These are phyloP conservation scores for Ophiocordyceps camponoti-rufipedis DNA, from an alignment of 2,329 filamentous ascomycete species.

Conservation along the genomic window DNA sequence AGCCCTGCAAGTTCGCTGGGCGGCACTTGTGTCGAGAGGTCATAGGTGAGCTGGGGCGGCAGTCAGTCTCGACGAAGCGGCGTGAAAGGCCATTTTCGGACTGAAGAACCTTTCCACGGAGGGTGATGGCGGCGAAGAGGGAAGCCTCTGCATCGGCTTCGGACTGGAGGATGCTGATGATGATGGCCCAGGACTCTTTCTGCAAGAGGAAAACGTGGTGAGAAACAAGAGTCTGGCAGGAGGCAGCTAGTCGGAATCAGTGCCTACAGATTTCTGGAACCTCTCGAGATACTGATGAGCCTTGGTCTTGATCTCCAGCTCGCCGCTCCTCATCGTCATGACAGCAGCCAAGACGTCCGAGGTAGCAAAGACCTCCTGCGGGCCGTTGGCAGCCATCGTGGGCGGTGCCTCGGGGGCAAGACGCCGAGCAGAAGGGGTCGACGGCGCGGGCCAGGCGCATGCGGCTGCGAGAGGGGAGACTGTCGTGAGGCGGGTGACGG, in stretches of 20 bases:
- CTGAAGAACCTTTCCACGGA: constrained; percentile 75
- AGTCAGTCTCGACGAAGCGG: constrained; percentile 1
- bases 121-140: constrained; percentile 86
- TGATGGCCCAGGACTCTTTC: constrained; percentile 81
- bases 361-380: constrained; percentile 58
- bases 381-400: constrained; percentile 47
- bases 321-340: constrained; percentile 75
- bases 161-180: constrained; percentile 72
- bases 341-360: constrained; percentile 65
- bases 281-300: constrained; percentile 81
- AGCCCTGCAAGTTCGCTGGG: constrained; percentile 55
- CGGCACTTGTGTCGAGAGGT: constrained; percentile 71
- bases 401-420: neutral
- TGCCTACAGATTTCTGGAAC: constrained; percentile 86
- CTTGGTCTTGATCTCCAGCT: constrained; percentile 69
- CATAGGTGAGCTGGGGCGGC: constrained; percentile 67
- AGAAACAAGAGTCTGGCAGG: neutral
- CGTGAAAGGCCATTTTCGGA: neutral
- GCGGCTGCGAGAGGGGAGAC: neutral
- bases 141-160: constrained; percentile 68
- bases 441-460: neutral
- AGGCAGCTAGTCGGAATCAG: neutral
- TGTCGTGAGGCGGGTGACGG: too few relatives aligned
- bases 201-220: constrained; percentile 17
- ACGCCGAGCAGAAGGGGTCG: neutral